Base-by-base conservation (phyloP, 2,329 filamentous ascomycete species). In the Amauroascus niger region DNA sequence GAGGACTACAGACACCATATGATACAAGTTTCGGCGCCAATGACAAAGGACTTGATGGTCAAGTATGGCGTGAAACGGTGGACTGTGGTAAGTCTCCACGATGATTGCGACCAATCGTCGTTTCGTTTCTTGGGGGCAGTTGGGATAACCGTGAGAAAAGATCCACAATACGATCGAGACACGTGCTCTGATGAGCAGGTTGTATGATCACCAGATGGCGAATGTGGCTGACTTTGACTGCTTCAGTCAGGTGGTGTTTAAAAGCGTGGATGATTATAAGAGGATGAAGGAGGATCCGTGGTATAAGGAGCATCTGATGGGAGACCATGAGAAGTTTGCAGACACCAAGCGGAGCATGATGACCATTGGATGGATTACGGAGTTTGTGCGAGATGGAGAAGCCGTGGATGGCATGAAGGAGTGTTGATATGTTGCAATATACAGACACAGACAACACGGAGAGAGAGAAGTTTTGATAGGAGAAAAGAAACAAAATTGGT, bases 151-250 rank as follows among this genome's bases (percentile, higher is more conserved):
- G n/a, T n/a, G n/a, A n/a, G n/a, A 45, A 18, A 57, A 75, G 73
- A 72, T 74, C 26, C 74, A 76, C 57, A 76, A 73, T 51, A 59
- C 58, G 9, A 57, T 24, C 1, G 55, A 54, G 1, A 71, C 71
- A 0, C 67, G 72, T 3, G 59, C 60, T 0, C 58, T 75, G 9
- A 76, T 76, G 73, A 49, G 57, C 9, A 57, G 66, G 49, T 61
- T 77, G 0, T 71, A 66, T 58, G 75, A 77, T 55, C 67, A 61
- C 1, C 74, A 78, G 55, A 73, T 78, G 67, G 54, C 59, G n/a
- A 75, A 76, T 47, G n/a, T 76, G 3, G 73, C 74, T 3, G 71
- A 76, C 55, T 78, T 68, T 54, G 75, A 78, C 61, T 76, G 72
- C 59, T 75, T 77, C 58, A 75, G 70, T 47, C 74, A 77, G 59